A percentile compares a stretch with the other conserved stretches of the same genome.
Evolutionary conservation across 805 yeast species (phyloP).

Genomic region (Myxozyma geophila): DNA sequence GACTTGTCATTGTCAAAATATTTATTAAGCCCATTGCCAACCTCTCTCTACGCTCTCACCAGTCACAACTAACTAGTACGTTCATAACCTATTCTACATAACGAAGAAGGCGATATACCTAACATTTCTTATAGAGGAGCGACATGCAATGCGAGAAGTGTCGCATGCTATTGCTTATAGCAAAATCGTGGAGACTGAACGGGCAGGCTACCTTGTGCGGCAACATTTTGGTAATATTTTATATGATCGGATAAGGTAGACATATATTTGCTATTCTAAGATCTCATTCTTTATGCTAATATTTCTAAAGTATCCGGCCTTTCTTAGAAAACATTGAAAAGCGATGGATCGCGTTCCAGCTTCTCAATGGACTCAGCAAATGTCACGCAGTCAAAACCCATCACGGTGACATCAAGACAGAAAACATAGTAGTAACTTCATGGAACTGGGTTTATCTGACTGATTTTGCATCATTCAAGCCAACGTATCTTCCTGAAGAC

Average conservation of each 20-base stretch:
- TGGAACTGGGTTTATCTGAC: slow-evolving; percentile 85
- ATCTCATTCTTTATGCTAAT: background rate
- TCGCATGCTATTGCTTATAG: slow-evolving; percentile 74
- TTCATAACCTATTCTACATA: slow-evolving; percentile 12
- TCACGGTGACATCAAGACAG: slow-evolving; percentile 93
- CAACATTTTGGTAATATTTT: slow-evolving; percentile 78
- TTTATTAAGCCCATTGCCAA: slow-evolving; percentile 68
- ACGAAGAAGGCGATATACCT: slow-evolving; percentile 21
- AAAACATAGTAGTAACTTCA: slow-evolving; percentile 81
- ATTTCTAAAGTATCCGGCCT: slow-evolving; percentile 67
- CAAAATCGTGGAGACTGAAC: slow-evolving; percentile 78
- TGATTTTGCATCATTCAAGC: slow-evolving; percentile 87
- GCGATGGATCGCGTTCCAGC: slow-evolving; percentile 81
- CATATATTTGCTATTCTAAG: background rate
- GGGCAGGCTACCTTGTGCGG: slow-evolving; percentile 89
- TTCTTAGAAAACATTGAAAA: slow-evolving; percentile 81
- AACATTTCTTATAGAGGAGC: slow-evolving; percentile 45
- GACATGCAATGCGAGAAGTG: slow-evolving; percentile 51
- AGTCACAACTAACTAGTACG: slow-evolving; percentile 26
- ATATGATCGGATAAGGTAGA: slow-evolving; percentile 72
- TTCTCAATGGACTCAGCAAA: slow-evolving; percentile 63
- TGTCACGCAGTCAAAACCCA: slow-evolving; percentile 65
- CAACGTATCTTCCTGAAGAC: slow-evolving; percentile 83
- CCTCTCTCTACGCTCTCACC: slow-evolving; percentile 30
- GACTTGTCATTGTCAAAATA: slow-evolving; percentile 76